These are phyloP conservation scores for Chalara sp. DNA, from an alignment of 2,329 filamentous ascomycete species.

Conservation along the genomic window DNA sequence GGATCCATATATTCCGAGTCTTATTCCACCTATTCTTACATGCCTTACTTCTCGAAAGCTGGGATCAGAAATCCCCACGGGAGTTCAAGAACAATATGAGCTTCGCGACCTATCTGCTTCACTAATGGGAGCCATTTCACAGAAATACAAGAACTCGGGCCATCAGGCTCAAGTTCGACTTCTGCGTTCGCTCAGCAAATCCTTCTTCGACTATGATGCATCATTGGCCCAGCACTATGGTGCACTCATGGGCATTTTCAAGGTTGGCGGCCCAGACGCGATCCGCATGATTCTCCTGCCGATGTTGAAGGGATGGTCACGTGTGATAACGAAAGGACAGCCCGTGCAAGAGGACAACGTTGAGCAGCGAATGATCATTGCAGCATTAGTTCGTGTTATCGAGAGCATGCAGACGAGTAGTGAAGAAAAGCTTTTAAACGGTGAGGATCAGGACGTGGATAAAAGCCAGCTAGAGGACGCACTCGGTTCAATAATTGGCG, in stretches of 20 bases:
- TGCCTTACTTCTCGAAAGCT: slow-evolving; percentile 78
- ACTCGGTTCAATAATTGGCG: slow-evolving; percentile 23
- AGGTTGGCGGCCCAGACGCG: slow-evolving; percentile 64
- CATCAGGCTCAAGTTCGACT: slow-evolving; percentile 80
- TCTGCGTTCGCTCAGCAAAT: slow-evolving; percentile 86
- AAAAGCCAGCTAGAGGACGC: slow-evolving; percentile 21
- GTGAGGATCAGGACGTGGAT: slow-evolving; percentile 18
- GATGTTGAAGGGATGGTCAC: slow-evolving; percentile 58
- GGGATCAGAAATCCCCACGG: slow-evolving; percentile 42
- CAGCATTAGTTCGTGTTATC: slow-evolving; percentile 49
- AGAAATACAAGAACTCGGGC: slow-evolving; percentile 75
- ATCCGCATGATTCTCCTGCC: slow-evolving; percentile 59
- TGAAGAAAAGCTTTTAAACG: slow-evolving; percentile 12
- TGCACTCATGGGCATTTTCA: slow-evolving; percentile 71
- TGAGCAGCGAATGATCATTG: slow-evolving; percentile 51
- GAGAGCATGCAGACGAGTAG: slow-evolving; percentile 40
- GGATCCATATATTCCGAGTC: slow-evolving; percentile 52
- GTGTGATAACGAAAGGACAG: slow-evolving; percentile 48
- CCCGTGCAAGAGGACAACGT: slow-evolving; percentile 43
- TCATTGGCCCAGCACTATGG: slow-evolving; percentile 83
- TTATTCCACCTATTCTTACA: slow-evolving; percentile 84
- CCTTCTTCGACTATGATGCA: slow-evolving; percentile 81
- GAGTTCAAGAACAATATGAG: slow-evolving; percentile 60
- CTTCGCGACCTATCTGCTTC: slow-evolving; percentile 81
- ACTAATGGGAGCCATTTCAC: slow-evolving; percentile 70